Evolutionary conservation across 176 grass and related monocot species (phyloP), one percentile per base, ranked within the genome.

Genomic region (Alopecurus myosuroides): DNA sequence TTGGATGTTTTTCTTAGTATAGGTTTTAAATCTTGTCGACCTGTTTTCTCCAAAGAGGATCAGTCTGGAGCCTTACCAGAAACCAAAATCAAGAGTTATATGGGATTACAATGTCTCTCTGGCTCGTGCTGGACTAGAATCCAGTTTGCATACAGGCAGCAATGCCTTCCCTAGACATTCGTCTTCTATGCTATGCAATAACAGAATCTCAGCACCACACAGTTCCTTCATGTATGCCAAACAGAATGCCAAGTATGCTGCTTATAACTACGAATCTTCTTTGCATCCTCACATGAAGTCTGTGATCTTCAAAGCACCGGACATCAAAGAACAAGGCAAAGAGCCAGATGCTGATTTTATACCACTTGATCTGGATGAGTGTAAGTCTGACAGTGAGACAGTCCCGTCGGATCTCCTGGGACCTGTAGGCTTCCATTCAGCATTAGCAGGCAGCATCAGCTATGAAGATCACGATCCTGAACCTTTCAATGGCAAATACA

Each of bases 11-110:
- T 90, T 86, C 70, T 60, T 60, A 63, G 79, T 86, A 64, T 69
- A 93, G 87, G 88, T 93, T 81, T 87, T 88, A 45, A 49, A 72
- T 72, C 88, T 93, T 72, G 82, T 93, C 58, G 9, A 85, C 62
- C 75, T 93, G 28, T 93, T 93, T 87, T 78, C 81, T 52, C 78
- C 74, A 60, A 93, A 87, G 85, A 90, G 76, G 83, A 90, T 90
- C 72, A 81, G 64, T 33, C 62, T 87, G 49, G 69, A 79, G 49
- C 31, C 75, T 22, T 81, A 85, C 64, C 85, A 85, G 74, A 85
- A 84, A 61, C 55, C 83, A 87, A 81, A 56, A 65, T 74, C 77
- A 66, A 84, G 79, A 78, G 76, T 89, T 70, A 52, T 77, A 74
- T 55, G 36, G 53, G 84, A 93, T 70, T 89, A 87, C 82, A 83